These are phyloP conservation scores for Oligophagozyma castellii DNA, from an alignment of 1,139 yeast genomes.

Conservation along the genomic window DNA sequence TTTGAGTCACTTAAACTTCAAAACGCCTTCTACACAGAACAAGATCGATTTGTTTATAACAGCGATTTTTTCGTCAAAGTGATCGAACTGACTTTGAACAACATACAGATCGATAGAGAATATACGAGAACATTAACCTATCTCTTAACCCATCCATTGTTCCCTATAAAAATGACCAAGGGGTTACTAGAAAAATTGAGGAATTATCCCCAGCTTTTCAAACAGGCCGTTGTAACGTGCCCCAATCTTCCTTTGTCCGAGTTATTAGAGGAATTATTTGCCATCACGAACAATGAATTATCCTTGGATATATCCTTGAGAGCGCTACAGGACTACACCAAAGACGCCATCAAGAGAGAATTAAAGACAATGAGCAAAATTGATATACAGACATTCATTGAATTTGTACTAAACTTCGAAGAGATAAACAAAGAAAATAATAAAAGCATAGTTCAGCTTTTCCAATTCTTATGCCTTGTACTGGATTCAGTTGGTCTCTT, in stretches of 20 bases:
- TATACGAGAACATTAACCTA: constrained; percentile 57
- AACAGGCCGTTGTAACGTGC: constrained; percentile 73
- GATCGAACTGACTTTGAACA: constrained; percentile 32
- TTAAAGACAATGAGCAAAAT: constrained; percentile 20
- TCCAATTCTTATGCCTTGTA: constrained; percentile 21
- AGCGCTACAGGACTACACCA: constrained; percentile 42
- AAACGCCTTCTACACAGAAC: constrained; percentile 43
- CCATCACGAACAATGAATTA: constrained; percentile 45
- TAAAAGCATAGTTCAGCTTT: constrained; percentile 17
- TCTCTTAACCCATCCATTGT: constrained; percentile 74
- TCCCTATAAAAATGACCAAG: constrained; percentile 46
- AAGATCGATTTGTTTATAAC: constrained; percentile 52
- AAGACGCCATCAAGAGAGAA: constrained; percentile 20
- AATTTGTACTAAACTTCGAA: constrained; percentile 16
- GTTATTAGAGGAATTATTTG: constrained; percentile 42
- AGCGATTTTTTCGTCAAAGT: constrained; percentile 39
- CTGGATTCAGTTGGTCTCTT: constrained; percentile 25
- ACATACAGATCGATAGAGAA: constrained; percentile 8
- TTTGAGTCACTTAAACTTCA: constrained; percentile 21
- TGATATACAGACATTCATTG: constrained; percentile 22
- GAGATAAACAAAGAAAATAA: constrained; percentile 9
- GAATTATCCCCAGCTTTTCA: constrained; percentile 45
- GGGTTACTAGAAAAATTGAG: constrained; percentile 41
- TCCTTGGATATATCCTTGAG: constrained; percentile 59
- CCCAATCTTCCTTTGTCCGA: constrained; percentile 55